Conservation (phyloP, 2,329 filamentous ascomycete species). For the Xylogone sp. region DNA sequence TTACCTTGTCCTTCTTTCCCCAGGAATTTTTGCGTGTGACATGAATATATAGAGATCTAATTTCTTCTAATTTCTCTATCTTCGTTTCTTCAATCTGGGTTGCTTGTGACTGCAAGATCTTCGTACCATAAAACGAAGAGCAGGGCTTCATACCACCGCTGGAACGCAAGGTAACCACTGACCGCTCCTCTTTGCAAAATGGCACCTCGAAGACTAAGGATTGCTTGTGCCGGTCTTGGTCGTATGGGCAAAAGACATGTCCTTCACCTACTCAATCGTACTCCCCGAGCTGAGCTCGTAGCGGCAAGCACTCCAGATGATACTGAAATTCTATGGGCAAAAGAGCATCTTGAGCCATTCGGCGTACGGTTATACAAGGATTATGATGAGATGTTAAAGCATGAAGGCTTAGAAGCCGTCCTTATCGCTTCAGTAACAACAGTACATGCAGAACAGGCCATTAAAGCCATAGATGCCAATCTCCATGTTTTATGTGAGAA, state of each 20-base stretch:
- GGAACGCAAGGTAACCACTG: no score
- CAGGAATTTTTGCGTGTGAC: no score
- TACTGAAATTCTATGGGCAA: constrained; percentile 41
- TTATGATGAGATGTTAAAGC: constrained; percentile 43
- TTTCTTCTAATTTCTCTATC: no score
- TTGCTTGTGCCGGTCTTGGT: constrained; percentile 46
- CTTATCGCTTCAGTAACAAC: constrained; percentile 41
- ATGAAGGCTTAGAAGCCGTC: constrained; percentile 38
- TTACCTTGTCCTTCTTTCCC: no score
- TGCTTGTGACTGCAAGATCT: no score
- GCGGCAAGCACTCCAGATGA: constrained; percentile 44
- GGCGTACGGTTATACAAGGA: constrained; percentile 41
- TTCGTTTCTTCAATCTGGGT: no score
- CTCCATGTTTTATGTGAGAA: constrained; percentile 59
- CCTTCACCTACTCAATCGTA: constrained; percentile 41
- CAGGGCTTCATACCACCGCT: no score
- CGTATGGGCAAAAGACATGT: constrained; percentile 52
- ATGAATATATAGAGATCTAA: no score
- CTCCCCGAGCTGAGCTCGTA: constrained; percentile 44
- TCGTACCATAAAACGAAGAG: no score
- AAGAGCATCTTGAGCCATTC: constrained; percentile 36
- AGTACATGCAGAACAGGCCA: constrained; percentile 54
- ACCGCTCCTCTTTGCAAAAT: not conserved
- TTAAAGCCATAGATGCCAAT: constrained; percentile 49
- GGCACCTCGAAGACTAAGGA: constrained; percentile 30